phyloP scores from a whole-genome alignment of 306 rosid species.

The Acacia confusa region DNA sequence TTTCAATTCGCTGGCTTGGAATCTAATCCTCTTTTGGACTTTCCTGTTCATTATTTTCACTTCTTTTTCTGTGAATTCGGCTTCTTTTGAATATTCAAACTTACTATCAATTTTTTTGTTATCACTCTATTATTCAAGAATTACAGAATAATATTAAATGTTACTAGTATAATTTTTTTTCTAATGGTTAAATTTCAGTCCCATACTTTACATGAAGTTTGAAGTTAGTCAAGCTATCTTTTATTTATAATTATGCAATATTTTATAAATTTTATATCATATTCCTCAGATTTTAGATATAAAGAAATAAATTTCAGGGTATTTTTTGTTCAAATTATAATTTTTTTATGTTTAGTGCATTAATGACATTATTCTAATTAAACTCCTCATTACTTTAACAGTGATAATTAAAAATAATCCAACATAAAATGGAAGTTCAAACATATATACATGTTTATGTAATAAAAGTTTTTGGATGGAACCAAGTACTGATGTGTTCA shows the following conservation, averaged over 20 bases:
- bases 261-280: neutral
- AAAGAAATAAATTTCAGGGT: neutral
- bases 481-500: too few species aligned
- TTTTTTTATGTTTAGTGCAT: neutral
- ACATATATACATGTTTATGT: neutral
- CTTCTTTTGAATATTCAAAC: neutral
- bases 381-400: neutral
- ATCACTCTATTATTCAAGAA: neutral
- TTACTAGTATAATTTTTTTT: neutral
- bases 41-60: neutral
- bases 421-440: neutral
- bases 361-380: neutral
- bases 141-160: neutral
- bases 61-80: neutral
- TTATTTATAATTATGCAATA: neutral
- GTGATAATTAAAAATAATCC: neutral
- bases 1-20: constrained; percentile 28
- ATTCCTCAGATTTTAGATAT: neutral
- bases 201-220: neutral
- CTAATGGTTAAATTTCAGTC: neutral
- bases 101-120: too few species aligned
- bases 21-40: constrained; percentile 27
- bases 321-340: neutral
- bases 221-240: neutral
- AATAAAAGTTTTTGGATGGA: too few species aligned